These are phyloP conservation scores for Candida verbasci DNA, from an alignment of 805 yeast species.

Conservation along the genomic window DNA sequence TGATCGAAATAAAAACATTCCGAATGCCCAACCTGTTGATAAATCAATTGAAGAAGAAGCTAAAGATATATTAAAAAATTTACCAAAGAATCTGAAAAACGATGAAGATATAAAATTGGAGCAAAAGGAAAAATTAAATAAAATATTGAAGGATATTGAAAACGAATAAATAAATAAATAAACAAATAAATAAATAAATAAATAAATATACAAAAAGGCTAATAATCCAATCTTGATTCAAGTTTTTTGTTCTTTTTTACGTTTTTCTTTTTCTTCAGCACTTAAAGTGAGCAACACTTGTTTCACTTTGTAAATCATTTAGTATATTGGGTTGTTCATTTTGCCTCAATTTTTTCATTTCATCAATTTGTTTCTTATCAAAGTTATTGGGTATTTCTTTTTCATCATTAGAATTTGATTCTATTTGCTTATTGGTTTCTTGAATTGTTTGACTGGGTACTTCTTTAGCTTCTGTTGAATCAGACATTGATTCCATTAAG, in stretches of 20 bases:
- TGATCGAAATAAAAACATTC: slow-evolving; percentile 26
- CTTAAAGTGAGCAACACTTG: slow-evolving; percentile 3
- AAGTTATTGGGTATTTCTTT: slow-evolving; percentile 1
- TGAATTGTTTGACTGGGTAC: slow-evolving; percentile 5
- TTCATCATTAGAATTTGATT: background rate
- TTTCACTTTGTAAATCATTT: slow-evolving; percentile 3
- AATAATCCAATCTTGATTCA: no score
- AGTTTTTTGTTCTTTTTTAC: background rate
- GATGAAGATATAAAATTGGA: slow-evolving; percentile 20
- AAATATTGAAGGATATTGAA: slow-evolving; percentile 13
- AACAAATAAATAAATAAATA: no score
- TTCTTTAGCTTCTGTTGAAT: background rate
- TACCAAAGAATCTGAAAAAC: slow-evolving; percentile 26
- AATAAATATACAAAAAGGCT: no score
- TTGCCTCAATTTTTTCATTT: slow-evolving; percentile 1
- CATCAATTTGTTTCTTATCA: slow-evolving; percentile 4
- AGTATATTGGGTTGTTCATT: background rate
- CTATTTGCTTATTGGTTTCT: background rate
- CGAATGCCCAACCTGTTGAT: slow-evolving; percentile 40
- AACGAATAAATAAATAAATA: slow-evolving; percentile 2
- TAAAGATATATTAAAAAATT: slow-evolving; percentile 29
- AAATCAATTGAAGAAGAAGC: slow-evolving; percentile 33
- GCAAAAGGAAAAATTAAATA: slow-evolving; percentile 20
- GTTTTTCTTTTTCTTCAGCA: slow-evolving; percentile 3
- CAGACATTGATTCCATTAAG: background rate